Evolutionary conservation across 768 basidiomycete genomes (phyloP).

Genomic region (Leccinum rimulosum): DNA sequence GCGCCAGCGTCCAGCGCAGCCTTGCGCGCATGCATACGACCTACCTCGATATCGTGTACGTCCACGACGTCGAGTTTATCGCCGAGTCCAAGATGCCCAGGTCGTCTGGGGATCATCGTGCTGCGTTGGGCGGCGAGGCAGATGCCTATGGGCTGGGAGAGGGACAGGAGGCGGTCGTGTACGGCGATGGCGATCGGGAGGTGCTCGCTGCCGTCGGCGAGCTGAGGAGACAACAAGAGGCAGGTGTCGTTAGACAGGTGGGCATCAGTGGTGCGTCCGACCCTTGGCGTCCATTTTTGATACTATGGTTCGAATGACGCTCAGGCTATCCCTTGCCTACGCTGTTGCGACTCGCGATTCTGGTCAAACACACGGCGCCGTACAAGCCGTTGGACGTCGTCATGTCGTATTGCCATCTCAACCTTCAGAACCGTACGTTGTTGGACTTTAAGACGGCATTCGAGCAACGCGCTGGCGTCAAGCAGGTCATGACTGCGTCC

Average conservation of each 20-base stretch:
- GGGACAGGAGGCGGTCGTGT: constrained; percentile 54
- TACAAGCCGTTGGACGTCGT: constrained; percentile 74
- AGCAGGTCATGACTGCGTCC: constrained; percentile 72
- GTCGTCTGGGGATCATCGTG: constrained; percentile 51
- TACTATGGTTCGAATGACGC: constrained; percentile 46
- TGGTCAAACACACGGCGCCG: constrained; percentile 64
- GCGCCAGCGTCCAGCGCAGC: constrained; percentile 63
- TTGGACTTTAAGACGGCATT: constrained; percentile 55
- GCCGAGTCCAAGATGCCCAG: constrained; percentile 49
- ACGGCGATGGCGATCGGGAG: constrained; percentile 69
- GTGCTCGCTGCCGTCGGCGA: constrained; percentile 67
- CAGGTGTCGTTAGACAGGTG: constrained; percentile 69
- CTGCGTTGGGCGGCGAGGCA: constrained; percentile 52
- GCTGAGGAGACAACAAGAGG: constrained; percentile 63
- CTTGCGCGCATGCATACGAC: constrained; percentile 66
- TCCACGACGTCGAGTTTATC: constrained; percentile 86
- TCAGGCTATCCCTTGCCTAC: constrained; percentile 79
- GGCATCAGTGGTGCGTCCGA: constrained; percentile 68
- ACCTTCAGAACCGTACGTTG: constrained; percentile 68
- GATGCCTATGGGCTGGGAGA: constrained; percentile 62
- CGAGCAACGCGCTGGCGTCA: constrained; percentile 58
- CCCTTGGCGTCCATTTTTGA: not conserved
- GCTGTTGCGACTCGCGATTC: constrained; percentile 76
- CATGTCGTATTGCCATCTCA: constrained; percentile 79
- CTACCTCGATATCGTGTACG: constrained; percentile 78